Evolutionary conservation across 345 rosid species (phyloP).

Genomic region (Physaria fendleri): DNA sequence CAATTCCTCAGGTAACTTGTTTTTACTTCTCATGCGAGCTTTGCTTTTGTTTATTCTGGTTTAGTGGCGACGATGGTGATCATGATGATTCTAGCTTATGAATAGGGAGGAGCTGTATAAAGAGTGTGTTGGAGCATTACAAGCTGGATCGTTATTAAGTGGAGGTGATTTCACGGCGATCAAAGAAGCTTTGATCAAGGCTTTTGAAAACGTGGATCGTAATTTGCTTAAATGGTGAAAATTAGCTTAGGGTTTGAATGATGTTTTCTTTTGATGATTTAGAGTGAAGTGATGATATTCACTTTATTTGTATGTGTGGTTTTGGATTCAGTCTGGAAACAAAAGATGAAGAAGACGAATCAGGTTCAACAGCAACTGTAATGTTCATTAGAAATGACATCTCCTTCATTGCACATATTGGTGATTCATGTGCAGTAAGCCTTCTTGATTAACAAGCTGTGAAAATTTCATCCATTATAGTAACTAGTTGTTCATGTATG

Average conservation of each 20-base stretch:
- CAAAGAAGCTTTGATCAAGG: conserved; percentile 44
- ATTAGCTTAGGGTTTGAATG: conserved; percentile 10
- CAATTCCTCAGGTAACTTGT: conserved; percentile 55
- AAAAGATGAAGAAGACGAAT: conserved; percentile 55
- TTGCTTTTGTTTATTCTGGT: neutral
- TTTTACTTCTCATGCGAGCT: conserved; percentile 5
- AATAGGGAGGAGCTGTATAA: conserved; percentile 82
- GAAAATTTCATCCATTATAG: neutral
- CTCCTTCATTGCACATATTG: conserved; percentile 71
- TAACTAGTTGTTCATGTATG: neutral
- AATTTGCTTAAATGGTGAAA: conserved; percentile 58
- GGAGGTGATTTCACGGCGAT: conserved; percentile 48
- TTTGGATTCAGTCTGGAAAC: conserved; percentile 52
- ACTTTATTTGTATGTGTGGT: neutral
- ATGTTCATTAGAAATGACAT: conserved; percentile 49
- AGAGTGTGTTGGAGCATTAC: conserved; percentile 66
- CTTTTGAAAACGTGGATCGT: conserved; percentile 63
- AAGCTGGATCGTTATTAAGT: conserved; percentile 60
- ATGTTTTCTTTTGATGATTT: neutral
- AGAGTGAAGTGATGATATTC: neutral
- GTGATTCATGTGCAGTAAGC: conserved; percentile 77
- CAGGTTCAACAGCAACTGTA: conserved; percentile 89
- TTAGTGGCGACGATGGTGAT: neutral
- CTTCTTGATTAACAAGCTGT: neutral
- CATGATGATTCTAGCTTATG: neutral